Base-by-base conservation (phyloP, 2,329 filamentous ascomycete species). In the Neonectria sp. region DNA sequence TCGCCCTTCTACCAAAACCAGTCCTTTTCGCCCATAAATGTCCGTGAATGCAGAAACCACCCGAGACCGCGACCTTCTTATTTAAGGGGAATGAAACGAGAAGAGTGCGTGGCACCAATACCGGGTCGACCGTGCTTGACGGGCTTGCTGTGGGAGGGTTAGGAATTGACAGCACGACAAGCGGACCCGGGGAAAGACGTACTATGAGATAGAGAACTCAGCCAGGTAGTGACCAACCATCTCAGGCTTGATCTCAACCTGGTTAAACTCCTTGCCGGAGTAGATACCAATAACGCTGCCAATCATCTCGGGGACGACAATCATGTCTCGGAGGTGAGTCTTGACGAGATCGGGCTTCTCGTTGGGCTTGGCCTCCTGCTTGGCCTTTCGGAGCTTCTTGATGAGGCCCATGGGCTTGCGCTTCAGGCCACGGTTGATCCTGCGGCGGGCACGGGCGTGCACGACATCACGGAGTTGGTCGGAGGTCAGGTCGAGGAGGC, bases 81-180 rank as follows among this genome's bases (percentile, higher is more conserved):
- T 91, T 99, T 99, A 86, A 99, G 93, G 86, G 96, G 96, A 90
- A 99, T 99, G 93, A 99, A 99, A 92, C 96, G 95, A 86, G 96
- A 99, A 89, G 95, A 98, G 93, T 99, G 95, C 80, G 96, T 99
- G 82, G 96, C 96, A 97, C 96, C 96, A 83, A 99, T 99, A 98
- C 96, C 96, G 83, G 96, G 96, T 87, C 96, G 91, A 92, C 96
- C 96, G 93, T 99, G 96, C 94, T 98, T 99, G 92, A 99, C 96
- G 82, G 96, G 96, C 89, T 95, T 95, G 94, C 95, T 97, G 81
- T 82, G 68, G 46, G 56, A 64, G 76, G 79, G 86, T 93, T 84
- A 92, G 90, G 72, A 68, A 55, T 21, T 35, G 4, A 12, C 6
- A 35, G 35, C 21, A 24, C 17, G 37, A 46, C 25, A 33, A 25